Base-by-base conservation (phyloP, 805 yeast species). In the Starmerella floris region DNA sequence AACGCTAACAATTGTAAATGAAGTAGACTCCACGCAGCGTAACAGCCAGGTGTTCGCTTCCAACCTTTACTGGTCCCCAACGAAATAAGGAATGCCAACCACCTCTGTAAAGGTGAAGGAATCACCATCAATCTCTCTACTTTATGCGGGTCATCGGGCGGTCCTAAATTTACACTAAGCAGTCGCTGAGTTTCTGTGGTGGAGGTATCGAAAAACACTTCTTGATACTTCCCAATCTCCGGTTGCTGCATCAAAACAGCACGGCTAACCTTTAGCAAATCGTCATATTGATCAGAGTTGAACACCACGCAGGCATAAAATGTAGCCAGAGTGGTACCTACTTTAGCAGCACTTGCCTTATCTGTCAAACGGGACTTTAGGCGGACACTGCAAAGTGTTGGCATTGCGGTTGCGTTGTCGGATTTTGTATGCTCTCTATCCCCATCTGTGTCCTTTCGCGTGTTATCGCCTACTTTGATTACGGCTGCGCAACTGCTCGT, bases 161-260 rank as follows among this genome's bases (percentile, higher is more conserved):
- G 73, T 54, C 79, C 82, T 41, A 83, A 66, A 26, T 76, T 74
- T 53, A 83, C 77, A 53, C 76, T 79, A 46, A 84, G 70, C 1
- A 91, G 77, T n/a, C 76, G 62, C 55, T 83, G 93, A 2, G 78
- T 68, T 56, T 84, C 94, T 42, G 72, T 65, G 16, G 79, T 56
- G 2, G 79, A 60, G 1, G 71, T 61, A 8, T 59, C 58, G 52
- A 59, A 63, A 51, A 61, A 55, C 44, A 56, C 56, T 45, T 22
- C 56, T n/a, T 49, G 41, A 43, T 31, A 58, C 44, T 21, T 51
- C 15, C 20, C 31, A 11, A 9, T 5, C 17, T n/a, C 16, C 23
- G 35, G 52, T n/a, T 56, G 45, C 16, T 57, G 58, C 15, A 13
- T 19, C 5, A 76, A 51, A 45, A 76, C 77, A 1, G 57, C 50